Evolutionary conservation across 176 grass and related monocot genomes (phyloP).

Genomic region (Areca catechu): DNA sequence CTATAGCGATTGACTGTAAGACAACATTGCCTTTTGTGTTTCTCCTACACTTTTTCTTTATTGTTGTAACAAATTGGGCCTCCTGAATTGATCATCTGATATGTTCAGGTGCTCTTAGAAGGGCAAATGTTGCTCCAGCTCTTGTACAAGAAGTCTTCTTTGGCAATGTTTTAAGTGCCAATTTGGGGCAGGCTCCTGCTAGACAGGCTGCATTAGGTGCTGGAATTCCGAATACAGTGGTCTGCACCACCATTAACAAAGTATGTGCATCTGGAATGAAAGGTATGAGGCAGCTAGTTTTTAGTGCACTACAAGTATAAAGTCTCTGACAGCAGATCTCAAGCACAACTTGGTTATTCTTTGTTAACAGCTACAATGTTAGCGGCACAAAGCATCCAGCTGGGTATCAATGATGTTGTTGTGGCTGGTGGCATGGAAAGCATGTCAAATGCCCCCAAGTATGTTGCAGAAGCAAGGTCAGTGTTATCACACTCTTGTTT

Average conservation of each 20-base stretch:
- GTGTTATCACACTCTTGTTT: neutral
- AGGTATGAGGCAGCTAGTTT: slow-evolving; percentile 24
- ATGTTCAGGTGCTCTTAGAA: slow-evolving; percentile 55
- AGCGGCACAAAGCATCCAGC: slow-evolving; percentile 73
- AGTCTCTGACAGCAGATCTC: neutral
- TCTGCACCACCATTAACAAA: slow-evolving; percentile 83
- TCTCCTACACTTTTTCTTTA: neutral
- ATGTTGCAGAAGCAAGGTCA: slow-evolving; percentile 82
- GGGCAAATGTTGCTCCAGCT: slow-evolving; percentile 57
- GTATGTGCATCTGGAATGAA: slow-evolving; percentile 95
- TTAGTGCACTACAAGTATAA: neutral
- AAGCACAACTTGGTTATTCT: neutral
- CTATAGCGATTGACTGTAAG: slow-evolving; percentile 58
- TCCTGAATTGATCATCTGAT: slow-evolving; percentile 12
- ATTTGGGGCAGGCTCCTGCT: slow-evolving; percentile 91
- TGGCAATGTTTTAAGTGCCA: slow-evolving; percentile 89
- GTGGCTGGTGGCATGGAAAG: slow-evolving; percentile 96
- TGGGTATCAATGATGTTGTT: slow-evolving; percentile 83
- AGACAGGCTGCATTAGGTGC: slow-evolving; percentile 83
- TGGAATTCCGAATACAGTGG: slow-evolving; percentile 77
- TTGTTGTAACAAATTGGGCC: neutral
- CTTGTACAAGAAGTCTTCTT: slow-evolving; percentile 89
- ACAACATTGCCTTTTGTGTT: neutral
- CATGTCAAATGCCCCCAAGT: slow-evolving; percentile 98
- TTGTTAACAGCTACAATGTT: slow-evolving; percentile 60